Evolutionary conservation across 2,329 filamentous ascomycete species (phyloP).

Genomic region (Metarhizium sp.): DNA sequence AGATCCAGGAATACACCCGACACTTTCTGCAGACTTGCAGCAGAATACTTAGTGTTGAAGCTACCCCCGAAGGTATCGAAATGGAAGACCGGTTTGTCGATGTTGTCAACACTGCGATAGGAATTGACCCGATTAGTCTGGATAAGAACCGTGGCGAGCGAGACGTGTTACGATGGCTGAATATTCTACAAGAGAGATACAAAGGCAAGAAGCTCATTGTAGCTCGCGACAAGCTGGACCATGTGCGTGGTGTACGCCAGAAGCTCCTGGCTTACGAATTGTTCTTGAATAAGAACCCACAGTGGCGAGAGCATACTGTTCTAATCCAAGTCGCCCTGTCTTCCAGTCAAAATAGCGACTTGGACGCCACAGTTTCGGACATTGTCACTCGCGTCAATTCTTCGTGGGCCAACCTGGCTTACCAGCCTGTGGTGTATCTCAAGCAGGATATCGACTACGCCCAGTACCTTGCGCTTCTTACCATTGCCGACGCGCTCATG

Average conservation of each 20-base stretch:
- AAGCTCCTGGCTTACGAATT: conserved; percentile 89
- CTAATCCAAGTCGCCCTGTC: conserved; percentile 91
- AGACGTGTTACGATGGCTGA: conserved; percentile 70
- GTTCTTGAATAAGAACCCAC: conserved; percentile 86
- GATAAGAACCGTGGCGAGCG: conserved; percentile 59
- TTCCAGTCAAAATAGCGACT: conserved; percentile 76
- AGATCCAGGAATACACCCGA: conserved; percentile 84
- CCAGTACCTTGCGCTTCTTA: conserved; percentile 86
- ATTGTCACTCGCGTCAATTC: conserved; percentile 94
- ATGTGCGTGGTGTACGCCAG: conserved; percentile 83
- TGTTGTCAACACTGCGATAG: conserved; percentile 76
- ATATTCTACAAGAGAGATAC: conserved; percentile 74
- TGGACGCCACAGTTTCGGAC: conserved; percentile 82
- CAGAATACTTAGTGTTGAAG: conserved; percentile 81
- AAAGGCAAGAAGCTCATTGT: conserved; percentile 85
- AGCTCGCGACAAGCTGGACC: conserved; percentile 87
- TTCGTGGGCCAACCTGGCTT: conserved; percentile 78
- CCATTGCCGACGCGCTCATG: conserved; percentile 84
- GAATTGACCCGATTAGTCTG: conserved; percentile 76
- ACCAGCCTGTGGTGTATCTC: conserved; percentile 86
- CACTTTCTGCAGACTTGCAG: conserved; percentile 96
- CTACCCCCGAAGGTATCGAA: conserved; percentile 78
- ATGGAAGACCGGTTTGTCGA: conserved; percentile 91
- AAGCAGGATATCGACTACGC: conserved; percentile 91
- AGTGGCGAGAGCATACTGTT: conserved; percentile 81